Conservation (phyloP, 257 asterid genomes). For the Datura wrightii region DNA sequence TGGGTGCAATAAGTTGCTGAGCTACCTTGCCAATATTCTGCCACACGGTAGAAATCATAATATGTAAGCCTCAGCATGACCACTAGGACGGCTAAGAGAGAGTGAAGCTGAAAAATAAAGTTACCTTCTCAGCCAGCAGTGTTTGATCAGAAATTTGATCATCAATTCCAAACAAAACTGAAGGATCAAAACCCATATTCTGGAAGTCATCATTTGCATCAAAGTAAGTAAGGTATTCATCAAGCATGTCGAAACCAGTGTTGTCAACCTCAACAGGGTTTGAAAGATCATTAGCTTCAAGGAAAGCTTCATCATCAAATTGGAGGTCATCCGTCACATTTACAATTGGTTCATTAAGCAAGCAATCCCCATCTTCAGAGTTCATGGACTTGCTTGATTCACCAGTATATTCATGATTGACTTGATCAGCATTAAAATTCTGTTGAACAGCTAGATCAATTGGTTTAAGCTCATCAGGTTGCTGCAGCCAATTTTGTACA, state of each 20-base stretch:
- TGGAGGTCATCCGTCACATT: constrained; percentile 51
- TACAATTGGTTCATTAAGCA: constrained; percentile 65
- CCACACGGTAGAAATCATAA: constrained; percentile 2
- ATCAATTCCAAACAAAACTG: constrained; percentile 48
- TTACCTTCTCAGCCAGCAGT: constrained; percentile 52
- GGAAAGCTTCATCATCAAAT: constrained; percentile 62
- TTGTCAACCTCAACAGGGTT: constrained; percentile 53
- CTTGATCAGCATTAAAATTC: constrained; percentile 51
- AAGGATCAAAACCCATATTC: constrained; percentile 52
- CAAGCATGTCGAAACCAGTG: constrained; percentile 61
- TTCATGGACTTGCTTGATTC: constrained; percentile 64
- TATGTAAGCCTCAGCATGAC: constrained; percentile 16
- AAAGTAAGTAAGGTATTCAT: constrained; percentile 65
- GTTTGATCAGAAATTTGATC: constrained; percentile 45
- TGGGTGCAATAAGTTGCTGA: constrained; percentile 38
- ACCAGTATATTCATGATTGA: constrained; percentile 74
- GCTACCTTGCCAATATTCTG: constrained; percentile 55
- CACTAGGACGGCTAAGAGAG: neutral
- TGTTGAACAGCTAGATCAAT: constrained; percentile 49
- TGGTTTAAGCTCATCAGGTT: constrained; percentile 46
- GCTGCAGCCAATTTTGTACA: constrained; percentile 34
- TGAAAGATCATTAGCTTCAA: constrained; percentile 75
- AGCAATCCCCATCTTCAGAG: constrained; percentile 57
- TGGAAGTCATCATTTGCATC: constrained; percentile 59
- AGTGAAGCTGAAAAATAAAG: constrained; percentile 14